These are phyloP conservation scores for Verticillium albo-atrum DNA, from an alignment of 2,329 filamentous ascomycete species.

Conservation along the genomic window DNA sequence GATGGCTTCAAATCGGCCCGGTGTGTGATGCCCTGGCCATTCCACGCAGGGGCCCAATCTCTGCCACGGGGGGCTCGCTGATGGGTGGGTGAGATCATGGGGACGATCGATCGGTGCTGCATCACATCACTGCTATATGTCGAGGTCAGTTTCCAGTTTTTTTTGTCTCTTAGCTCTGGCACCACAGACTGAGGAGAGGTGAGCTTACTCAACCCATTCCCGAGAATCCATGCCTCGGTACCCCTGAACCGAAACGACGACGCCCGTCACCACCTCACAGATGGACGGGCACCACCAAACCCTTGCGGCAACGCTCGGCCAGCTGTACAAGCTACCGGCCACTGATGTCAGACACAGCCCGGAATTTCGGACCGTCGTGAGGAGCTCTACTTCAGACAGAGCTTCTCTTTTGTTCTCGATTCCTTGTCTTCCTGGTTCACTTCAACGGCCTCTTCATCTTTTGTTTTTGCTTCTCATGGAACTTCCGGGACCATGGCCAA, in stretches of 20 bases:
- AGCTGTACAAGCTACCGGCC: not conserved
- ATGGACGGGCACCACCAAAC: not conserved
- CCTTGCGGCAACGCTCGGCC: not conserved
- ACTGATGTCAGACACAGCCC: not conserved
- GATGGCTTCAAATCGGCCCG: not conserved
- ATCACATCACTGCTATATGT: not conserved
- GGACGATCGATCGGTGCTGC: not conserved
- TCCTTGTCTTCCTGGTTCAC: conserved; percentile 10
- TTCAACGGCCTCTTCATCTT: conserved; percentile 18
- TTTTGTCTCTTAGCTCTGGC: not conserved
- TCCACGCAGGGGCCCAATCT: not conserved
- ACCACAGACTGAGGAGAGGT: not conserved
- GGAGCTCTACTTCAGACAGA: not conserved
- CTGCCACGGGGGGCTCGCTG: not conserved
- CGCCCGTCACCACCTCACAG: not conserved
- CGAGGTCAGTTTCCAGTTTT: not conserved
- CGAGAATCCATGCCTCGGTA: not conserved
- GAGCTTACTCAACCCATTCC: not conserved
- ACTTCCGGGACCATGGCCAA: conserved; percentile 21
- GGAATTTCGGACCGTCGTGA: not conserved
- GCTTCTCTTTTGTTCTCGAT: conserved; percentile 16
- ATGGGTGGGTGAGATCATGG: not conserved
- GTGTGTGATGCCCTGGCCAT: not conserved
- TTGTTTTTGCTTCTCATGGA: conserved; percentile 18
- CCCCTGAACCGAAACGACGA: not conserved